Base-by-base conservation (phyloP, 192 early-diverging fungal species). In the Coemansia sp. region DNA sequence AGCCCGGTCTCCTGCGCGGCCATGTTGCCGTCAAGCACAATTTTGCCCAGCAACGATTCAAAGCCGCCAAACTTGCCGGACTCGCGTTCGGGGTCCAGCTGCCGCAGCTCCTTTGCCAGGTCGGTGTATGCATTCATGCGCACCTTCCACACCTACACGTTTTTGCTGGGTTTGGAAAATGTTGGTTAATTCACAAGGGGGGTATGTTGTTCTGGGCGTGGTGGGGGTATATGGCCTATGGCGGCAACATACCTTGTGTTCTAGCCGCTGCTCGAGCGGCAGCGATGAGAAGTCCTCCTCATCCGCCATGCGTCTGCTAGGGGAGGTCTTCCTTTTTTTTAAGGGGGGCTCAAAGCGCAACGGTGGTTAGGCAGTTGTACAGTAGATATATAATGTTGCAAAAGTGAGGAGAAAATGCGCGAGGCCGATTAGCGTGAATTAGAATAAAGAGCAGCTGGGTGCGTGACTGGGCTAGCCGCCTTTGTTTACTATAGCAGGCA, bases 1-100 rank as follows among this genome's bases (percentile, higher is more conserved):
- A 98, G 46, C 7, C 89, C 95, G 1, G 85, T 69, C 64, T 97
- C 94, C 65, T 92, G 91, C 1, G 95, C 94, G 14, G 89, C 90
- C 48, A 88, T 83, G 69, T 98, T 97, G 20, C 86, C 75, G 53
- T 98, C 95, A 12, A 82, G 71, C 1, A 86, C 83, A 69, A 94
- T 90, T 50, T 89, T 92, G 65, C 86, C 83, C 53, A 95, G 59
- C 44, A 78, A 84, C 20, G 81, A 80, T 12, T 87, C 86, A 55
- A 81, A 92, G 29, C 80, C 81, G 25, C 76, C 60, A 59, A 89
- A 95, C 62, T 87, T 83, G 1, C 58, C 75, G 3, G 75, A 80
- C 12, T 83, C 79, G 19, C 55, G 50, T 21, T 65, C 79, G 8
- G 83, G 77, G 51, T 88, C 87, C 28, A 85, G 80, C 23, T 77